phyloP scores from a whole-genome alignment of 768 basidiomycete species.

The Tubosaeta sp. region DNA sequence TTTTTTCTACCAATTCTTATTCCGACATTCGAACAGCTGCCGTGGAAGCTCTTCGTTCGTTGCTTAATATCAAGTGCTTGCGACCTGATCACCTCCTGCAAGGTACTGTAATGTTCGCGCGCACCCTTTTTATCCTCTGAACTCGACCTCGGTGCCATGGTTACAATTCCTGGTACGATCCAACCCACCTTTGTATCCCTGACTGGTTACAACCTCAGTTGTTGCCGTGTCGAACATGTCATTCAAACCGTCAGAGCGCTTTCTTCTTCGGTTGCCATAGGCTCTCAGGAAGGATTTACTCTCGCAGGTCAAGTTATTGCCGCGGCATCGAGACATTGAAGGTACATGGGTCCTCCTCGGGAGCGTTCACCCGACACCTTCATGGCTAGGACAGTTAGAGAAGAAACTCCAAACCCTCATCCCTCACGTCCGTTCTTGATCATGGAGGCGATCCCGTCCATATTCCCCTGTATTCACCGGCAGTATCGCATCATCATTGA shows the following conservation, averaged over 20 bases:
- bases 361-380: conserved; percentile 93
- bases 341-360: conserved; percentile 97
- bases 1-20: not conserved
- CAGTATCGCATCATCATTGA: conserved; percentile 97
- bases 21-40: conserved; percentile 45
- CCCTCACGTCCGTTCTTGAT: conserved; percentile 93
- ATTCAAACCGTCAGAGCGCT: conserved; percentile 72
- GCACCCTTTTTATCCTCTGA: conserved; percentile 77
- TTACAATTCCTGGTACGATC: conserved; percentile 67
- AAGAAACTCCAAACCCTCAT: conserved; percentile 93
- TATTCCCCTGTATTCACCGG: conserved; percentile 93
- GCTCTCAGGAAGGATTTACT: conserved; percentile 95
- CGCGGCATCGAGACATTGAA: conserved; percentile 81
- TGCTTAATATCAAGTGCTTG: conserved; percentile 84
- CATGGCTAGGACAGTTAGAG: conserved; percentile 94
- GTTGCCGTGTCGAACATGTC: conserved; percentile 88
- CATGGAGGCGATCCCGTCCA: conserved; percentile 93
- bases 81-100: conserved; percentile 90
- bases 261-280: conserved; percentile 94
- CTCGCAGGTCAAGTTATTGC: conserved; percentile 96
- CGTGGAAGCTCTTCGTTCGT: conserved; percentile 66
- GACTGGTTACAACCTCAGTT: conserved; percentile 97
- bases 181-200: conserved; percentile 91
- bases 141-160: conserved; percentile 75
- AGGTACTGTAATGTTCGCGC: conserved; percentile 71